phyloP scores from a whole-genome alignment of 106 monocot species.

The Cymbidium sinense region DNA sequence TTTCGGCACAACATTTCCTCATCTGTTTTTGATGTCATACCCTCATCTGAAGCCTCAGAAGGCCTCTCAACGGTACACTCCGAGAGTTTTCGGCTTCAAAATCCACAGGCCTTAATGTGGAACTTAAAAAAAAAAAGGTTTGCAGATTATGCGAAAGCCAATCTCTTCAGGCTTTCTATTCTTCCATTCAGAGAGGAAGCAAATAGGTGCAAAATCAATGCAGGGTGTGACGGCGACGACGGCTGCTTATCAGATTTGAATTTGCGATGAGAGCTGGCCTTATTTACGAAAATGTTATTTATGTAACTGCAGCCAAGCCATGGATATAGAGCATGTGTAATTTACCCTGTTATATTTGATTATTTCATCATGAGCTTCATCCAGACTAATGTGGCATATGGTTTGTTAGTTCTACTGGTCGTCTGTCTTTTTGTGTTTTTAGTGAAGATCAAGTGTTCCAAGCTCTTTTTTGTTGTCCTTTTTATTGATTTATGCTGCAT shows the following conservation, averaged over 20 bases:
- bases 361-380: neutral
- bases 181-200: too few relatives aligned
- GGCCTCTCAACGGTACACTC: conserved; percentile 59
- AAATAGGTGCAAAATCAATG: too few relatives aligned
- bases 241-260: too few relatives aligned
- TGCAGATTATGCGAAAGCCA: too few relatives aligned
- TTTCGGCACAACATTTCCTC: conserved; percentile 80
- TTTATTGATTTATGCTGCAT: neutral
- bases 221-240: too few relatives aligned
- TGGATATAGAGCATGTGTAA: neutral
- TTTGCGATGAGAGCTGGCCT: too few relatives aligned
- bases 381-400: neutral
- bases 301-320: neutral
- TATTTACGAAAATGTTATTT: neutral
- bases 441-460: neutral
- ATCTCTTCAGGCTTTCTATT: too few relatives aligned
- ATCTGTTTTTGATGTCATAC: conserved; percentile 79
- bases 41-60: conserved; percentile 58
- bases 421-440: neutral
- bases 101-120: conserved; percentile 40
- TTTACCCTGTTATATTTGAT: neutral
- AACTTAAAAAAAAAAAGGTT: too few relatives aligned
- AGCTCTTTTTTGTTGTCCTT: neutral
- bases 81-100: conserved; percentile 78
- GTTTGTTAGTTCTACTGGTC: neutral